These are phyloP conservation scores for Colletotrichum sidae DNA, from an alignment of 2,329 filamentous ascomycete species.

Conservation along the genomic window DNA sequence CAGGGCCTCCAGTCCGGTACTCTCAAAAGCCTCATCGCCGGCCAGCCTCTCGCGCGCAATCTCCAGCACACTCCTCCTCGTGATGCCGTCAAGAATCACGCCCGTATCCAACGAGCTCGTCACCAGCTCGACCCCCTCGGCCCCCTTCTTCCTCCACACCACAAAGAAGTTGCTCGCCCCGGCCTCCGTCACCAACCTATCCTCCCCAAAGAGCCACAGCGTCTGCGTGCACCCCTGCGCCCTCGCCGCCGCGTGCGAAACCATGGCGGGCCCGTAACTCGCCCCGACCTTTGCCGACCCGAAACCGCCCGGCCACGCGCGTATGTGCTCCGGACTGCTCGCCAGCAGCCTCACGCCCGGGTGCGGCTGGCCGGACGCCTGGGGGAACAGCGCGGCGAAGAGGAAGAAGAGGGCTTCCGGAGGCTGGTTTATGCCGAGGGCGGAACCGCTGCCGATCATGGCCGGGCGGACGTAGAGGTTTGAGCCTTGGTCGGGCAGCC, in stretches of 20 bases:
- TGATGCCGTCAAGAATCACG: slow-evolving; percentile 89
- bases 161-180: slow-evolving; percentile 73
- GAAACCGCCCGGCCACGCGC: slow-evolving; percentile 65
- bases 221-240: slow-evolving; percentile 68
- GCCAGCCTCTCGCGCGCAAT: slow-evolving; percentile 73
- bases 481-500: slow-evolving; percentile 68
- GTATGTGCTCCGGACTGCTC: slow-evolving; percentile 29
- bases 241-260: slow-evolving; percentile 66
- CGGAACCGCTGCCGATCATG: slow-evolving; percentile 71
- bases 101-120: slow-evolving; percentile 86
- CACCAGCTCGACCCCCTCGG: slow-evolving; percentile 74
- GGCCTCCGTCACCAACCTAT: slow-evolving; percentile 69
- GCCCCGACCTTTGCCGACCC: slow-evolving; percentile 72
- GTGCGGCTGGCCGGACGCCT: slow-evolving; percentile 23
- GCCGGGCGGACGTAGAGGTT: slow-evolving; percentile 76
- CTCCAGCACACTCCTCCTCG: slow-evolving; percentile 81
- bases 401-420: slow-evolving; percentile 75
- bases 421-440: slow-evolving; percentile 72
- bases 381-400: slow-evolving; percentile 53
- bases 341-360: slow-evolving; percentile 17
- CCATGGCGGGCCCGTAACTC: slow-evolving; percentile 71
- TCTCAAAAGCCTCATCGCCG: slow-evolving; percentile 61
- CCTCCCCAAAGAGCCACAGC: slow-evolving; percentile 70
- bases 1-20: neutral
- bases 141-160: slow-evolving; percentile 56